Base-by-base conservation (phyloP, 2,329 filamentous ascomycete species). In the Ophiostoma sp. region DNA sequence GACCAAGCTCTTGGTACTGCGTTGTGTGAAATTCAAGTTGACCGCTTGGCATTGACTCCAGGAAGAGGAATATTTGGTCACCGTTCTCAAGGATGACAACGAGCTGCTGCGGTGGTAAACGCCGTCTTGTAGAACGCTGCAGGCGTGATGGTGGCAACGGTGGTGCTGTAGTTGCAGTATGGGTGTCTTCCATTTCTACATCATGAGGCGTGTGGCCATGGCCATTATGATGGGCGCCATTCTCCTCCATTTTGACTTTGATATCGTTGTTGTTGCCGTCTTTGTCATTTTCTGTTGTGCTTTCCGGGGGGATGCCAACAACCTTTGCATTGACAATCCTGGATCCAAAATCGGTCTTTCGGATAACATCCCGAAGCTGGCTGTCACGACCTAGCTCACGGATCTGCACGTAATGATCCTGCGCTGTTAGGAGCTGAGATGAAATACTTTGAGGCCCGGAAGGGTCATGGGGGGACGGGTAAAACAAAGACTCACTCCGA, bases 381-480 rank as follows among this genome's bases (percentile, higher is more conserved):
- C 88, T 88, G 75, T 90, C 86, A 62, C 82, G 81, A 5, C 82
- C 81, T 2, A 95, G 84, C 76, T 96, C 90, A 73, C 88, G 90
- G 71, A 98, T 87, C 72, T 94, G 89, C 62, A 99, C 84, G 73
- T 87, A 91, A 71, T 90, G 85, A 72, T 96, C 90, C 87, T 90
- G 68, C 3, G 4, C 18, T 40, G 27, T 65, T 41, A 64, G 49
- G 5, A 44, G 8, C 49, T 69, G 41, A 68, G 40, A 62, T 38
- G 8, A 8, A 60, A n/a, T 12, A 7, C 45, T 1, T 4, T 11
- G 7, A 44, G 18, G 40, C 5, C 27, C n/a, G 42, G 3, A 55
- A 36, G n/a, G 0, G 3, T 58, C n/a, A 9, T 27, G 5, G 42
- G 42, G 27, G 7, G 11, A 49, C 16, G 45, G 45, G 5, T 9